Percentiles rank a stretch among this genome's conserved stretches.
These are phyloP conservation scores for Mentha longifolia DNA, from an alignment of 257 asterid species.

Conservation along the genomic window DNA sequence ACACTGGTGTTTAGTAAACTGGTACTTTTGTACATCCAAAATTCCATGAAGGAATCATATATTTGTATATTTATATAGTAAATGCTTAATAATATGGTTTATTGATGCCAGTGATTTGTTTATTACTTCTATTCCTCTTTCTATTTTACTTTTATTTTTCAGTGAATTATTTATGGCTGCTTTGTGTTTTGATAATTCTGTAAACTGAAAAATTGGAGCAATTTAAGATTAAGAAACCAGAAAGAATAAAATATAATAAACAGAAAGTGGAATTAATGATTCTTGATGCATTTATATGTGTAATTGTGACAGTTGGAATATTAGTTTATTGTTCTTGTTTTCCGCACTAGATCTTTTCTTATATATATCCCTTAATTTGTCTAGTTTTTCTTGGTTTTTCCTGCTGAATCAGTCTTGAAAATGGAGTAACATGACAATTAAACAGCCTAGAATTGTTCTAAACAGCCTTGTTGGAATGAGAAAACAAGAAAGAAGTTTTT, in stretches of 20 bases:
- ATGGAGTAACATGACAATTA: neutral
- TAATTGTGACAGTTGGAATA: neutral
- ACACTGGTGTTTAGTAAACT: neutral
- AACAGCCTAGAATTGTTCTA: conserved; percentile 15
- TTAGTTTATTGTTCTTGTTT: neutral
- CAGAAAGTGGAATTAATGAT: neutral
- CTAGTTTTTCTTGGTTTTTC: conserved; percentile 25
- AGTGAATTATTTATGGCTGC: neutral
- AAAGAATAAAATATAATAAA: neutral
- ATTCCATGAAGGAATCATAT: conserved; percentile 10
- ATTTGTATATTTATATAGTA: neutral
- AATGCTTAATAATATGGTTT: neutral
- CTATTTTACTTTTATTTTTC: neutral
- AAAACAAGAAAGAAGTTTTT: neutral
- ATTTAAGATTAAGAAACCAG: neutral
- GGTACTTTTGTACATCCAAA: neutral
- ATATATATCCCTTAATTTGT: neutral
- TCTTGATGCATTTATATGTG: neutral
- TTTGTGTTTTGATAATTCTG: too few relatives aligned
- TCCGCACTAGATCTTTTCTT: neutral
- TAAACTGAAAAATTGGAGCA: too few relatives aligned
- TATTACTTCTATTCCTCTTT: neutral
- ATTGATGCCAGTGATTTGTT: neutral
- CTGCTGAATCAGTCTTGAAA: conserved; percentile 19
- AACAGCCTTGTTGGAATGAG: conserved; percentile 1